phyloP scores from a whole-genome alignment of 2,329 filamentous ascomycete species.

The Chaetomium sp. region DNA sequence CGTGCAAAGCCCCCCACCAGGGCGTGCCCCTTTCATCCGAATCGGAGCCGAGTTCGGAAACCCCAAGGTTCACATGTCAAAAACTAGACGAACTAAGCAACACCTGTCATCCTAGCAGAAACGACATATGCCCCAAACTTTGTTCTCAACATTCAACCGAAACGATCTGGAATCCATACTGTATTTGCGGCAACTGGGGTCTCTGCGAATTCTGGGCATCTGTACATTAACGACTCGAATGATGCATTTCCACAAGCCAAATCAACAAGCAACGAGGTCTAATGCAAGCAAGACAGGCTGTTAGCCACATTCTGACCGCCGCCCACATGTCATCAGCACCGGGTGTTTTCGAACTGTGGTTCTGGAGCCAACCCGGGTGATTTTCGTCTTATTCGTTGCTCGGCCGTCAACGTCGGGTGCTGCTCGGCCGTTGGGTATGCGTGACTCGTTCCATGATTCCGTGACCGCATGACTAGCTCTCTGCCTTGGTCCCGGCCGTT shows the following conservation, averaged over 20 bases:
- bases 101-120: not conserved
- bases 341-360: constrained; percentile 7
- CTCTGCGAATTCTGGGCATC: not conserved
- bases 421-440: constrained; percentile 13
- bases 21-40: constrained; percentile 1
- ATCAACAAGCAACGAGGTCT: not conserved
- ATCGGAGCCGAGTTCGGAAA: constrained; percentile 18
- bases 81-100: not conserved
- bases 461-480: constrained; percentile 2
- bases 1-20: not conserved
- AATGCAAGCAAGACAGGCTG: not conserved
- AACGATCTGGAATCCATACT: no score
- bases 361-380: not conserved
- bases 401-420: not conserved
- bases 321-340: constrained; percentile 3
- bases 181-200: no score
- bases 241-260: not conserved
- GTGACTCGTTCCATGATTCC: constrained; percentile 4
- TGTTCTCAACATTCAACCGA: not conserved
- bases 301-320: not conserved
- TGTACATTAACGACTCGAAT: not conserved
- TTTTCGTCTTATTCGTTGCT: constrained; percentile 12
- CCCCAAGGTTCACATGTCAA: constrained; percentile 11
- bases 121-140: not conserved
- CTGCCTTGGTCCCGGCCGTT: not conserved